Evolutionary conservation across 768 basidiomycete species (phyloP), one percentile per base, ranked within the genome.

Genomic region (Antrodiella citrinella): DNA sequence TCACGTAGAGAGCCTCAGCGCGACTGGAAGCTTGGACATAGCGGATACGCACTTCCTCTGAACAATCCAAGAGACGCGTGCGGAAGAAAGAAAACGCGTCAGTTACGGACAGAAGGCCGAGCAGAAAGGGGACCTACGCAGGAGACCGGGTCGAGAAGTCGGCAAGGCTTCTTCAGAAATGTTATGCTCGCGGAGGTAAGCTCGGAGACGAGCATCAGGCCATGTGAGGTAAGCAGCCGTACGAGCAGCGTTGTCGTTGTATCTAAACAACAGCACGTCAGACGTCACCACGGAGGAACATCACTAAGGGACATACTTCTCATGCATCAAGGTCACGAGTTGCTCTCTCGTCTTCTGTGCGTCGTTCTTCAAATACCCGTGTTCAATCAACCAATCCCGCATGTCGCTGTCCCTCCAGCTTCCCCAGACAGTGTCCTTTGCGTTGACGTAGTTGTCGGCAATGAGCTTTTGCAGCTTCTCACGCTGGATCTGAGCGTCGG

Each of bases 181-280:
- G 45, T 85, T 86, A 55, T 79, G 77, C 60, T 87, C 80, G 41
- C 91, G 77, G 18, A 97, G 76, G 67, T 89, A 96, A 1, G 87
- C 91, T 43, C 93, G 84, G 22, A 98, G 80, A 25, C 94, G 78
- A 2, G 93, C 89, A 60, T 97, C 94, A 11, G 91, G 89, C 95
- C 95, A 98, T 9, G 77, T 75, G 45, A 94, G 71, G 67, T 95
- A 96, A 2, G 80, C 69, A 2, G 82, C 73, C 1, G 75, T 73
- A 26, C 70, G 67, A 4, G 57, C 47, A n/a, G 62, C 61, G 45
- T 64, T 62, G 47, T 82, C 77, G 49, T 72, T 72, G 59, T 80
- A 82, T 62, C 80, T 88, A 56, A n/a, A 26, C n/a, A n/a, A n/a
- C 3, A 46, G 24, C 3, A 38, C 43, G 13, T 12, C 4, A 44